Base-by-base conservation (phyloP, 1,284 basidiomycete species). In the Malassezia cuniculi region DNA sequence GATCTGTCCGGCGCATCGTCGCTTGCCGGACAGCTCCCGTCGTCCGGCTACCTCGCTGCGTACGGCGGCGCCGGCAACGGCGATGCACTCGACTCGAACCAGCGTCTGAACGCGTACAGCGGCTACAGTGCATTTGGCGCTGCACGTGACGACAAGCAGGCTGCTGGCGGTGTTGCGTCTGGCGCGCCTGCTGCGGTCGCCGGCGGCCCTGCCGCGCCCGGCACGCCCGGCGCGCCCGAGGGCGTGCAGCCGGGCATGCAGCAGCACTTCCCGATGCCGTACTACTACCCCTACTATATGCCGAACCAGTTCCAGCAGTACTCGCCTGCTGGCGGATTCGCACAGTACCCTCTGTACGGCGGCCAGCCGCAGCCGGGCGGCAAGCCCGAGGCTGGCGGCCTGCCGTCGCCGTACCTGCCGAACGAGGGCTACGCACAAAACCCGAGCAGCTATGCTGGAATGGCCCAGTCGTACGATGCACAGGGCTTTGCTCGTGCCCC, bases 221-320 rank as follows among this genome's bases (percentile, higher is more conserved):
- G n/a, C n/a, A n/a, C n/a, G n/a, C n/a, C n/a, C n/a, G n/a, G n/a
- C n/a, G n/a, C n/a, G n/a, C n/a, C n/a, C n/a, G n/a, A n/a, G n/a
- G n/a, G n/a, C n/a, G n/a, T n/a, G n/a, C n/a, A 41, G 26, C 49
- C 49, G 16, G 48, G 46, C 20, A 38, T 51, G 11, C 54, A 57
- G 42, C 51, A 52, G 47, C 60, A 47, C 36, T 66, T 53, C 56
- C 56, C 60, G 6, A 60, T 63, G 58, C 63, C 63, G 14, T 66
- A 66, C 57, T 66, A 66, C 48, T 60, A 62, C 9, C 59, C 59
- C 37, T 66, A 66, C 59, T 66, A 66, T 52, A 52, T 63, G 51
- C 62, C 60, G 21, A 60, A 58, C 54, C 63, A 66, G 47, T 66
- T 65, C 59, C 61, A 63, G 49, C 63, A 64, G 48, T 66, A 62